Evolutionary conservation across 257 asterid species (phyloP), one percentile per base, ranked within the genome.

Genomic region (Rauvolfia tetraphylla): DNA sequence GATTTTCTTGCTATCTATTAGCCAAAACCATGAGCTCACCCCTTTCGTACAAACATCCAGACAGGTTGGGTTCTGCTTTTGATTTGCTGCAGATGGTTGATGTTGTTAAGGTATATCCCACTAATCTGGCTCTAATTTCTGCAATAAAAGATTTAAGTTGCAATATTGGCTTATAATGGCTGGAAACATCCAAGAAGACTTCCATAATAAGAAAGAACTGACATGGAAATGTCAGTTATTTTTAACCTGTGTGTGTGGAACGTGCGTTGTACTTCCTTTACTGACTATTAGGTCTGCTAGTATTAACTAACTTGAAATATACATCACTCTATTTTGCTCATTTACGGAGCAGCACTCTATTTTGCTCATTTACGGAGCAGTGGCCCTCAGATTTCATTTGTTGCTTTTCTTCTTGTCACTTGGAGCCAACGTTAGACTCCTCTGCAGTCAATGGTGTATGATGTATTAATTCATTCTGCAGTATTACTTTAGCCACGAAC

Each of bases 71-170:
- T 65, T 68, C 76, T 36, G 38, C 74, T 79, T 65, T 53, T 65
- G 78, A 67, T 73, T 79, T 75, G 82, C 74, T 65, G 18, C 59
- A 5, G 18, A 79, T 79, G 82, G 77, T 73, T 73, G 82, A 73
- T 34, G 61, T 54, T 48, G 82, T 72, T 70, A 79, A 79, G 82
- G 82, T 79, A n/a, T n/a, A 42, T 34, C 33, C 65, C 62, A 23
- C 41, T 29, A 59, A 11, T 58, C 13, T 46, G 25, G 39, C 23
- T 14, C 34, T 23, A 61, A 39, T 22, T 44, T 75, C 8, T 20
- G 29, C 14, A 22, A 25, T 15, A 5, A 56, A 54, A 58, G 29
- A 17, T 13, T 68, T 39, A 46, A 57, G 31, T 57, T 56, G 38
- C 54, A 38, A 23, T 0, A 18, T 59, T 23, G 13, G 44, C 22